Conservation (phyloP, 1,139 yeast species). For the Kodamaea suecica region DNA sequence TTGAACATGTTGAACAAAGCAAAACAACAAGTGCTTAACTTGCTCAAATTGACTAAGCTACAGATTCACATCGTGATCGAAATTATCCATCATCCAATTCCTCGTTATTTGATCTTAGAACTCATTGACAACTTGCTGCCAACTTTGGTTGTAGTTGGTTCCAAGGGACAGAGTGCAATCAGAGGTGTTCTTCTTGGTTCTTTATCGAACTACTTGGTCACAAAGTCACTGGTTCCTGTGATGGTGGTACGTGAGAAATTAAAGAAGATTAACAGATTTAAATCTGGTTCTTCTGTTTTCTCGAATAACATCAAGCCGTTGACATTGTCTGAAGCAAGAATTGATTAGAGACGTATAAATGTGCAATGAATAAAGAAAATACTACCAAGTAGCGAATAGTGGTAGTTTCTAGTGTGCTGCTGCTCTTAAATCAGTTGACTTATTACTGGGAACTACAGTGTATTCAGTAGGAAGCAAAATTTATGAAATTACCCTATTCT, state of each 20-base stretch:
- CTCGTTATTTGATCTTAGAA: conserved; percentile 80
- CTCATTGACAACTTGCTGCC: conserved; percentile 82
- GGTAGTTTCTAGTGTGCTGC: too few species aligned
- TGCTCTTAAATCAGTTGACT: too few species aligned
- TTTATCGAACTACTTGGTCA: conserved; percentile 71
- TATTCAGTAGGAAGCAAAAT: too few species aligned
- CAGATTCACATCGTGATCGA: conserved; percentile 76
- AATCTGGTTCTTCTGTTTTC: conserved; percentile 43
- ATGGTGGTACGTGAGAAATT: conserved; percentile 86
- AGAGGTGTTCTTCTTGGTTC: conserved; percentile 77
- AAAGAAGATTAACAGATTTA: conserved; percentile 66
- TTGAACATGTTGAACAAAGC: conserved; percentile 59
- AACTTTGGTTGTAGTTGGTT: conserved; percentile 77
- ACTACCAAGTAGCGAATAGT: too few species aligned
- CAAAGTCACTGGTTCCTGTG: conserved; percentile 80
- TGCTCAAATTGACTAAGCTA: conserved; percentile 66
- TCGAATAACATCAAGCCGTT: conserved; percentile 49
- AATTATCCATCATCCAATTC: conserved; percentile 80
- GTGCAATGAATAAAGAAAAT: background rate
- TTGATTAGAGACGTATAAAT: conserved; percentile 33
- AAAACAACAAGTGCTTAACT: conserved; percentile 55
- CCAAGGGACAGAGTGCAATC: conserved; percentile 71
- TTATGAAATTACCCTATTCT: too few species aligned
- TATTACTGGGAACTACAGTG: too few species aligned
- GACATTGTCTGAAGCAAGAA: conserved; percentile 49